Evolutionary conservation across 345 rosid species (phyloP).

Genomic region (Eucalyptus cladocalyx): DNA sequence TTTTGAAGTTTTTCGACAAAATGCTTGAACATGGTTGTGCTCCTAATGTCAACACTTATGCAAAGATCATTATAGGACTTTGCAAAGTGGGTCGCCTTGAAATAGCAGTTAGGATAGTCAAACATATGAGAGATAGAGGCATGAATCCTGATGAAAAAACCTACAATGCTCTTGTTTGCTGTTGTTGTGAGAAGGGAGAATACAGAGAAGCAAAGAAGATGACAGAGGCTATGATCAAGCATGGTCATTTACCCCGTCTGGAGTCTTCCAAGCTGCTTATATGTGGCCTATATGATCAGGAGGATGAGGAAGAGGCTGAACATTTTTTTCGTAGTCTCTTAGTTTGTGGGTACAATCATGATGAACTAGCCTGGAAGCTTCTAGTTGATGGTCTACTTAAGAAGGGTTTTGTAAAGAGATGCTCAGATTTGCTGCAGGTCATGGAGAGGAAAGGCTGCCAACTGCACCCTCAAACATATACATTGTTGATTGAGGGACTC

Average conservation of each 20-base stretch:
- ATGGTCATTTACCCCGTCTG: conserved; percentile 52
- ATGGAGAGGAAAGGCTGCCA: conserved; percentile 60
- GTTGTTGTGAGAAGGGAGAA: conserved; percentile 40
- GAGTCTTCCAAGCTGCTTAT: conserved; percentile 59
- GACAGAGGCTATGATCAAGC: conserved; percentile 40
- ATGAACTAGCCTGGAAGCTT: conserved; percentile 84
- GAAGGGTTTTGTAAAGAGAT: conserved; percentile 37
- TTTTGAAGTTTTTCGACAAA: conserved; percentile 42
- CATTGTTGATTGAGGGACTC: conserved; percentile 47
- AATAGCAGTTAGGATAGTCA: conserved; percentile 36
- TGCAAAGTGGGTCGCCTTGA: conserved; percentile 37
- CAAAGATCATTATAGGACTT: conserved; percentile 52
- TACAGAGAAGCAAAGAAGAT: background rate
- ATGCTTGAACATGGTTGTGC: conserved; percentile 51
- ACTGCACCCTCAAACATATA: conserved; percentile 54
- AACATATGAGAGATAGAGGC: conserved; percentile 44
- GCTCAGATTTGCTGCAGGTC: conserved; percentile 44
- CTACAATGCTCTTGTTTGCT: conserved; percentile 45
- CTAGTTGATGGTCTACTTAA: conserved; percentile 71
- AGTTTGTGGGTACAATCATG: conserved; percentile 45
- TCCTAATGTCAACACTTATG: conserved; percentile 47
- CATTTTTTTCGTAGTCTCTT: conserved; percentile 39
- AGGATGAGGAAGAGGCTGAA: conserved; percentile 42
- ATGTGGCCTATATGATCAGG: conserved; percentile 46
- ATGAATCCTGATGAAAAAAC: conserved; percentile 41